phyloP scores from a whole-genome alignment of 345 rosid species.

The Orychophragmus violaceus region DNA sequence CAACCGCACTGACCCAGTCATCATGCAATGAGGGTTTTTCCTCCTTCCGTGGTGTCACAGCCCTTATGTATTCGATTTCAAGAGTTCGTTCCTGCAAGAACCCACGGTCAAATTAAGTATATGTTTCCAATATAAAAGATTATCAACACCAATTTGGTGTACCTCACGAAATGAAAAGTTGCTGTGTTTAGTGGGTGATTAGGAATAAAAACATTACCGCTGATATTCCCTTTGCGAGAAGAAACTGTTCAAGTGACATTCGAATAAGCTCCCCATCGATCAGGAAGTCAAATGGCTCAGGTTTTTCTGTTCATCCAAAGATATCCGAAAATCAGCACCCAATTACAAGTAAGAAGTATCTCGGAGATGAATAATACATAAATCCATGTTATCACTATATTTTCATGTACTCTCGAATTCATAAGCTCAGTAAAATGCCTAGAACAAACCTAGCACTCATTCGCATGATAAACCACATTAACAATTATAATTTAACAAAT shows the following conservation, averaged over 20 bases:
- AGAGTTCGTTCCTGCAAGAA: constrained; percentile 66
- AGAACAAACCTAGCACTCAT: too few species aligned
- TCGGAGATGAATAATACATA: too few species aligned
- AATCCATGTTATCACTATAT: background rate
- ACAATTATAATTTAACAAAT: background rate
- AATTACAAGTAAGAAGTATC: too few species aligned
- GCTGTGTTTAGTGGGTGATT: background rate
- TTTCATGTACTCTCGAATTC: background rate
- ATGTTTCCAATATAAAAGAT: background rate
- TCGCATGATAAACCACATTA: too few species aligned
- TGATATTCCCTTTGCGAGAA: constrained; percentile 77
- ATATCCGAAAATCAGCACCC: background rate
- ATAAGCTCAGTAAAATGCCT: too few species aligned
- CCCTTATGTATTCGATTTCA: constrained; percentile 90
- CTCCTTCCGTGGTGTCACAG: constrained; percentile 75
- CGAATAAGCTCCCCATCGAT: constrained; percentile 92
- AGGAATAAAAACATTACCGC: constrained; percentile 47
- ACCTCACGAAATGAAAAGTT: background rate
- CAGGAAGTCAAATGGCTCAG: constrained; percentile 87
- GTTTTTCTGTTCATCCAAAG: constrained; percentile 39
- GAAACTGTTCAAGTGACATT: constrained; percentile 82
- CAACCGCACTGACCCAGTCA: constrained; percentile 96
- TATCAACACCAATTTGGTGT: background rate
- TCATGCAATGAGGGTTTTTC: constrained; percentile 85
- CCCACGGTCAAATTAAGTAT: background rate